Conservation (phyloP, 371 early-diverging fungal species). For the Zychaea mexicana region DNA sequence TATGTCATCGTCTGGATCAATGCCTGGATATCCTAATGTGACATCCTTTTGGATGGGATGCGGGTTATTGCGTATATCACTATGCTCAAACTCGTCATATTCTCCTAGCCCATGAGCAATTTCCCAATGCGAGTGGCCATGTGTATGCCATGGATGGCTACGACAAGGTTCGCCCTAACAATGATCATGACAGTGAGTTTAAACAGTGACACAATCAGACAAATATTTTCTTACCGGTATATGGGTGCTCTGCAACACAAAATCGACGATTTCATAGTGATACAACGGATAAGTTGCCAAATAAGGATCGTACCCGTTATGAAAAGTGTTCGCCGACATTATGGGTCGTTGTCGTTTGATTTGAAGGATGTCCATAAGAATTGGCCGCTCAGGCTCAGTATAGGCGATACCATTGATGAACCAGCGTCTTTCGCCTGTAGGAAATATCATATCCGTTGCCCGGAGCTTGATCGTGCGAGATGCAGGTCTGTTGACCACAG, state of each 20-base stretch:
- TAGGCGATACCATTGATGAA: conserved; percentile 34
- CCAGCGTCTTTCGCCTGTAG: conserved; percentile 26
- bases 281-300: conserved; percentile 42
- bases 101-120: conserved; percentile 47
- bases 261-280: conserved; percentile 38
- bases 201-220: not conserved
- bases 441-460: conserved; percentile 16
- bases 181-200: not conserved
- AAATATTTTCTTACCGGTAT: not conserved
- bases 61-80: conserved; percentile 22
- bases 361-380: conserved; percentile 19
- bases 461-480: conserved; percentile 34
- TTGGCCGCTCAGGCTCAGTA: conserved; percentile 15
- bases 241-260: conserved; percentile 41
- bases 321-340: not conserved
- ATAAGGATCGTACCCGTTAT: conserved; percentile 29
- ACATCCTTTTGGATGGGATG: conserved; percentile 34
- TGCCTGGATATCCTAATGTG: conserved; percentile 33
- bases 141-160: conserved; percentile 53
- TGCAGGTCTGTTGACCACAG: conserved; percentile 16
- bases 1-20: conserved; percentile 19
- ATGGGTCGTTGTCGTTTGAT: conserved; percentile 8
- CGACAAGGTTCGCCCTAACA: conserved; percentile 31
- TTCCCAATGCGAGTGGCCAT: conserved; percentile 51
- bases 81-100: conserved; percentile 32